Conservation (phyloP, 176 grass and related monocot genomes). For the Ensete ventricosum region DNA sequence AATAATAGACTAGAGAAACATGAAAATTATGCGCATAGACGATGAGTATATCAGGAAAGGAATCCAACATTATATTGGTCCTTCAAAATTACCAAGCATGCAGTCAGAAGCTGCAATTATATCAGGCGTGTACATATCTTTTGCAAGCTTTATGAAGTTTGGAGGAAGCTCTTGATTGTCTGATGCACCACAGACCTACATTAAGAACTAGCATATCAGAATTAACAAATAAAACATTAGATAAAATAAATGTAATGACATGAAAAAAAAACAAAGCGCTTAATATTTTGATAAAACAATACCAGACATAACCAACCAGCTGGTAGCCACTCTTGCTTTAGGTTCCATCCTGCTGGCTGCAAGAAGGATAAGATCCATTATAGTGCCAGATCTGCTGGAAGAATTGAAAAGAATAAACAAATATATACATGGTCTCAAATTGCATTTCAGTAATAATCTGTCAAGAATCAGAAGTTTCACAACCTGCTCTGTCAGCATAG, state of each 20-base stretch:
- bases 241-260: neutral
- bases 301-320: constrained; percentile 94
- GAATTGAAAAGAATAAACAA: neutral
- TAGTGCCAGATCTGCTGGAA: neutral
- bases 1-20: constrained; percentile 4
- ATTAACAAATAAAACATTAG: neutral
- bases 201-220: constrained; percentile 18
- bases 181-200: constrained; percentile 92
- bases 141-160: constrained; percentile 93
- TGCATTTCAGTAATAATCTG: no score
- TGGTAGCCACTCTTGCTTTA: constrained; percentile 88
- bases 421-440: neutral
- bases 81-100: constrained; percentile 74
- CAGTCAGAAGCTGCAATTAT: constrained; percentile 93
- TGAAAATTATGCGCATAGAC: neutral
- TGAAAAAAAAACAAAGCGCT: constrained; percentile 5
- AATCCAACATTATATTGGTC: constrained; percentile 13
- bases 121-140: constrained; percentile 96
- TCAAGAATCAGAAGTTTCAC: no score
- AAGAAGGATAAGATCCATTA: constrained; percentile 20
- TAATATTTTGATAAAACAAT: constrained; percentile 20
- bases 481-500: no score
- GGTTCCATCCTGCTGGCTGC: constrained; percentile 85
- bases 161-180: constrained; percentile 73
- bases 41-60: neutral